Conservation (phyloP, 2,329 filamentous ascomycete species). For the Aureobasidium sp. region DNA sequence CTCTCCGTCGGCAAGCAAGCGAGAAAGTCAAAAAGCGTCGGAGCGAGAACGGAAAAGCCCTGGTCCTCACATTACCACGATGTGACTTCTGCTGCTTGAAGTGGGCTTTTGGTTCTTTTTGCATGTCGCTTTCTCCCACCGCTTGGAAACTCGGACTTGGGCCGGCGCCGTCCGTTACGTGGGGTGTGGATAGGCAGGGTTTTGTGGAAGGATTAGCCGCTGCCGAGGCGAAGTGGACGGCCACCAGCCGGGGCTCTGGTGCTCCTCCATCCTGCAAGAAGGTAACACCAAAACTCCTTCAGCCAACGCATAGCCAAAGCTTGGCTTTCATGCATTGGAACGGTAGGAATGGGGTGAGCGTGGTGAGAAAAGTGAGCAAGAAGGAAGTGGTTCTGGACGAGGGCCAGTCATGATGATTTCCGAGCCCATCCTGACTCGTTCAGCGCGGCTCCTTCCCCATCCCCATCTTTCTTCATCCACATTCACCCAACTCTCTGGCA, state of each 20-base stretch:
- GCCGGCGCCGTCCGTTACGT: not conserved
- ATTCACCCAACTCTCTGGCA: not conserved
- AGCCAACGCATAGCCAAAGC: constrained; percentile 2
- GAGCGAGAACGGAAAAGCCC: not conserved
- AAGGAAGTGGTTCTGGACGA: not conserved
- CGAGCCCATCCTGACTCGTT: not conserved
- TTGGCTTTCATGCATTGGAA: not conserved
- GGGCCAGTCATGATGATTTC: not conserved
- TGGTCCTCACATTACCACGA: not conserved
- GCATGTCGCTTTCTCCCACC: not conserved
- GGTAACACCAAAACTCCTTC: not conserved
- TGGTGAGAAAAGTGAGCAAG: not conserved
- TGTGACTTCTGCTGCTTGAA: not conserved
- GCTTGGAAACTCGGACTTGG: not conserved
- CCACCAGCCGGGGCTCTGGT: not conserved
- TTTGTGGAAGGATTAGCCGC: not conserved
- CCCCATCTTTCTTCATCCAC: not conserved
- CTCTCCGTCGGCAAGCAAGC: constrained; percentile 7
- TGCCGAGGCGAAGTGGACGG: not conserved
- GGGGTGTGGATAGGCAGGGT: not conserved
- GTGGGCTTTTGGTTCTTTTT: not conserved
- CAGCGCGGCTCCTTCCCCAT: not conserved
- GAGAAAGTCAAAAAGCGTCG: not conserved
- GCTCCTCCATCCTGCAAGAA: not conserved
- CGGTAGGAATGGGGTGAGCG: not conserved